phyloP scores from a whole-genome alignment of 176 grass and related monocot genomes.

The Lolium perenne region DNA sequence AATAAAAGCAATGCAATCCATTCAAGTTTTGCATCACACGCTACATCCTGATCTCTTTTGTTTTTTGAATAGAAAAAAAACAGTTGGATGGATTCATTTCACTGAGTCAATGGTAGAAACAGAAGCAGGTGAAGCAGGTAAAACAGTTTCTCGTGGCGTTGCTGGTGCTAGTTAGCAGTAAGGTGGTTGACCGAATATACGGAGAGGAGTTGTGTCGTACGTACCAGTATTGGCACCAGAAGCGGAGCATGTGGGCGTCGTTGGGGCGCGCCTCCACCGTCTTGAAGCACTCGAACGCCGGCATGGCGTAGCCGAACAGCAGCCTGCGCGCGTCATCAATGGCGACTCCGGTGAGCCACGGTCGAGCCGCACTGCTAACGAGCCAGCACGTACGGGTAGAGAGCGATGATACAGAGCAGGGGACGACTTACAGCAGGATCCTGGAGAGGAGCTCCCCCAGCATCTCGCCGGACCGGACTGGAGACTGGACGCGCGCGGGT shows the following conservation, averaged over 20 bases:
- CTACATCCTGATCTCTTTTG: background rate
- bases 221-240: slow-evolving; percentile 99
- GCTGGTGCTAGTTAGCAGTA: background rate
- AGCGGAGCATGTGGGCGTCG: slow-evolving; percentile 69
- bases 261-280: slow-evolving; percentile 69
- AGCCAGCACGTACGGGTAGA: background rate
- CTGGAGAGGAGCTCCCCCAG: slow-evolving; percentile 29
- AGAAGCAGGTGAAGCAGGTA: background rate
- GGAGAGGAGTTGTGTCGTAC: background rate
- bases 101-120: background rate
- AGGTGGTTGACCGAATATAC: background rate
- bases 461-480: slow-evolving; percentile 19
- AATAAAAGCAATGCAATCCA: background rate
- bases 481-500: background rate
- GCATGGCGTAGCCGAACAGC: slow-evolving; percentile 86
- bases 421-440: slow-evolving; percentile 40
- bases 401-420: background rate
- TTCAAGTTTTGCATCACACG: slow-evolving; percentile 24
- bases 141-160: background rate
- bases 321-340: slow-evolving; percentile 38
- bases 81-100: background rate
- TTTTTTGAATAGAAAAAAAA: background rate
- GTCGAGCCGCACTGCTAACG: background rate
- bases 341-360: background rate
- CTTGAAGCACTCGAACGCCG: slow-evolving; percentile 98